A percentile compares a stretch with the other conserved stretches of the same genome.
These are phyloP conservation scores for Parsonsia alboflavescens DNA, from an alignment of 257 asterid species.

Conservation along the genomic window DNA sequence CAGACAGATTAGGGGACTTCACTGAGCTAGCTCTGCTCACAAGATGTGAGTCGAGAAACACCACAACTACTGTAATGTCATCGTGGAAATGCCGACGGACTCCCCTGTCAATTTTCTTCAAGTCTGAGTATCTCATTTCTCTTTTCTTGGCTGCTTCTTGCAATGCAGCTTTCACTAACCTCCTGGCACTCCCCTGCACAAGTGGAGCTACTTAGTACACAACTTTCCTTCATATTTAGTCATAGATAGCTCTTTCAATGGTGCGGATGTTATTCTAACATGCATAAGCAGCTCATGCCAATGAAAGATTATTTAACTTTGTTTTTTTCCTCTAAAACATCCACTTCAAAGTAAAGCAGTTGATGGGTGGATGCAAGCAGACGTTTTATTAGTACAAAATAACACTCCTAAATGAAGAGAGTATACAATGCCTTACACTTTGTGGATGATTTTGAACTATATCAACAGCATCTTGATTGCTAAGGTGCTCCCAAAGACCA, in stretches of 20 bases:
- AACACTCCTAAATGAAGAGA: background rate
- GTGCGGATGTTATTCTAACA: background rate
- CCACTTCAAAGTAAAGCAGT: background rate
- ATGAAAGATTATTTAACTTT: too few relatives aligned
- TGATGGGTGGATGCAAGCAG: background rate
- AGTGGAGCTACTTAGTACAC: background rate
- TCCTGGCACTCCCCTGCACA: constrained; percentile 75
- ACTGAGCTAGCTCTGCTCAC: constrained; percentile 66
- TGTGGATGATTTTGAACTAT: constrained; percentile 64
- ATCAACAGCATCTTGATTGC: constrained; percentile 73
- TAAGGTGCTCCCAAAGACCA: constrained; percentile 86
- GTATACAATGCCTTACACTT: constrained; percentile 37
- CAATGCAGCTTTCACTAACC: constrained; percentile 69
- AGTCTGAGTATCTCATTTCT: constrained; percentile 90
- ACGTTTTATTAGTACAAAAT: too few relatives aligned
- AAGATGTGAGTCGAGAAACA: constrained; percentile 65
- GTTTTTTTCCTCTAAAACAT: too few relatives aligned
- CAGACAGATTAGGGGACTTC: constrained; percentile 47
- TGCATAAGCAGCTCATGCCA: background rate
- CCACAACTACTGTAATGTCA: constrained; percentile 68
- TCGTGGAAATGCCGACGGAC: constrained; percentile 91
- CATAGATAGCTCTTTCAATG: too few relatives aligned
- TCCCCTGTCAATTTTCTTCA: constrained; percentile 83
- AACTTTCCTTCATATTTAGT: background rate
- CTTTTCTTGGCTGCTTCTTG: constrained; percentile 90